A percentile compares a stretch with the other conserved stretches of the same genome.
Evolutionary conservation across 805 yeast species (phyloP).

Genomic region (Ogataea methanolica): DNA sequence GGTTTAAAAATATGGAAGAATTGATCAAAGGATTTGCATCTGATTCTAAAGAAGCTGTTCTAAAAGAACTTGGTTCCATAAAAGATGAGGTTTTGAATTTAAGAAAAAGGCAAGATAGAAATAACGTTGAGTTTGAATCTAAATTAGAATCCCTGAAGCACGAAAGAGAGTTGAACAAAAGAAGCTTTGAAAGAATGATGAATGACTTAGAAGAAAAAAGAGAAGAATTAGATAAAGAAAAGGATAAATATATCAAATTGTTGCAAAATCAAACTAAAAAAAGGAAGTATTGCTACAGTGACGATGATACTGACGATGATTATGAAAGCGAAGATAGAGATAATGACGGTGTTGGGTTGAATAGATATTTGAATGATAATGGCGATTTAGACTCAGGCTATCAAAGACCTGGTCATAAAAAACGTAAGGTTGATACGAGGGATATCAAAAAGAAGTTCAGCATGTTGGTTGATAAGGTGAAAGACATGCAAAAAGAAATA

Average conservation of each 20-base stretch:
- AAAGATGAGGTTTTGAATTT: conserved; percentile 20
- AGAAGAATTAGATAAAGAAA: conserved; percentile 24
- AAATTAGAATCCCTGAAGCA: conserved; percentile 60
- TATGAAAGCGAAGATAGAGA: conserved; percentile 1
- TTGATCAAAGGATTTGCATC: conserved; percentile 16
- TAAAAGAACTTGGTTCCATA: conserved; percentile 16
- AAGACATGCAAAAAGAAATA: conserved; percentile 2
- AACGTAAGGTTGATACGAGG: neutral
- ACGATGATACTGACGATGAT: conserved; percentile 3
- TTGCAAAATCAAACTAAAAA: conserved; percentile 14
- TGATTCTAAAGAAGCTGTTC: conserved; percentile 11
- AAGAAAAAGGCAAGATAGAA: conserved; percentile 34
- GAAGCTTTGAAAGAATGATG: conserved; percentile 22
- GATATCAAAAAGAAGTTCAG: neutral
- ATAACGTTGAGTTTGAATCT: conserved; percentile 63
- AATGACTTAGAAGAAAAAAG: conserved; percentile 23
- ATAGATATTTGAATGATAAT: neutral
- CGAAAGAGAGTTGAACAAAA: conserved; percentile 33
- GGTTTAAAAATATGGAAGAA: conserved; percentile 9
- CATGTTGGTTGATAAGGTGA: conserved; percentile 3
- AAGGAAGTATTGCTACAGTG: conserved; percentile 6
- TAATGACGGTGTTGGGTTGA: neutral
- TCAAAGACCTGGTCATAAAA: neutral
- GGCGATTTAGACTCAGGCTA: neutral
- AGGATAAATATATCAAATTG: conserved; percentile 19